Evolutionary conservation across 2,329 filamentous ascomycete species (phyloP).

Genomic region (Volutella citrinella): DNA sequence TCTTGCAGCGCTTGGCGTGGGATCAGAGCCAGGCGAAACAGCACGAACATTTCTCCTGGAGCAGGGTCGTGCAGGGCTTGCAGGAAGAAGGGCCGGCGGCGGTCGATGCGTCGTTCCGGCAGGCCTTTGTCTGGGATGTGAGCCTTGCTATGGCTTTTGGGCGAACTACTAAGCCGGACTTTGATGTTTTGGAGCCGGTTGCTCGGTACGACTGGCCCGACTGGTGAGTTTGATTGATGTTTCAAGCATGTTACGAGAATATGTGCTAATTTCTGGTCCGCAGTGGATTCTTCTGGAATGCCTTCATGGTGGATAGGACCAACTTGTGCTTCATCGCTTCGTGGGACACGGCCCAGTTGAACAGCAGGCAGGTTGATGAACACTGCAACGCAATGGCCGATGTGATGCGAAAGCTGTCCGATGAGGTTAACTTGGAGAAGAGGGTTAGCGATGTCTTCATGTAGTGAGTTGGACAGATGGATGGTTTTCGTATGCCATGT

Average conservation of each 20-base stretch:
- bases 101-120: slow-evolving; percentile 32
- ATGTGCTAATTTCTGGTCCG: too few relatives aligned
- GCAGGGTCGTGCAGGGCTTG: slow-evolving; percentile 27
- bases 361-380: slow-evolving; percentile 27
- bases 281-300: slow-evolving; percentile 38
- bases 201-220: slow-evolving; percentile 37
- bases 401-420: slow-evolving; percentile 27
- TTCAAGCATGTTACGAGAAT: too few relatives aligned
- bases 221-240: too few relatives aligned
- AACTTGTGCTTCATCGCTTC: slow-evolving; percentile 35
- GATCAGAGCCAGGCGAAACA: slow-evolving; percentile 24
- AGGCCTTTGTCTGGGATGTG: slow-evolving; percentile 38
- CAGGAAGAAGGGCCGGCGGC: slow-evolving; percentile 31
- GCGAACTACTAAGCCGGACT: slow-evolving; percentile 13
- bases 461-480: too few relatives aligned
- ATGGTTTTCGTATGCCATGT: too few relatives aligned
- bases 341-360: slow-evolving; percentile 40
- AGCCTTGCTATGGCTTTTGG: slow-evolving; percentile 27
- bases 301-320: slow-evolving; percentile 31
- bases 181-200: slow-evolving; percentile 26
- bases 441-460: slow-evolving; percentile 24
- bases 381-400: slow-evolving; percentile 29
- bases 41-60: slow-evolving; percentile 35
- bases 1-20: slow-evolving; percentile 23
- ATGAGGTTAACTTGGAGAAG: slow-evolving; percentile 26